Evolutionary conservation across 2,329 filamentous ascomycete species (phyloP).

Genomic region (Tolypocladium nubicola): DNA sequence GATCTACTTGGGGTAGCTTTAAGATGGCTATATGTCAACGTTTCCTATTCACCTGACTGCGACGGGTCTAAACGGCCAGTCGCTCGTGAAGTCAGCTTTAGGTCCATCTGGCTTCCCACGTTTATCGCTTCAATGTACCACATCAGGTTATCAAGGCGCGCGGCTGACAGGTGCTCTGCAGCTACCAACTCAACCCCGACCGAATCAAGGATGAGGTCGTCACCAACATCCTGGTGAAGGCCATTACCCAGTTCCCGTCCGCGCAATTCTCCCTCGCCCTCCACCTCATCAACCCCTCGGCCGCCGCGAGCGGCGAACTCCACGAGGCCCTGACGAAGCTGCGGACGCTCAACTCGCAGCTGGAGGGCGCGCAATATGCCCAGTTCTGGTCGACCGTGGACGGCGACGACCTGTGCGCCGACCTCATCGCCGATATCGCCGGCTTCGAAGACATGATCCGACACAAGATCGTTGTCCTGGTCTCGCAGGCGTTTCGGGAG

Average conservation of each 20-base stretch:
- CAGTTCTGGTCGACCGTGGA: slow-evolving; percentile 90
- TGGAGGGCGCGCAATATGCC: slow-evolving; percentile 82
- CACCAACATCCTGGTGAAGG: slow-evolving; percentile 98
- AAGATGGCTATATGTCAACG: slow-evolving; percentile 77
- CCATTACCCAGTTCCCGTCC: slow-evolving; percentile 92
- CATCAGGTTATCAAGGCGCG: neutral
- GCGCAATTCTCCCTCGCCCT: slow-evolving; percentile 91
- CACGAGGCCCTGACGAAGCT: slow-evolving; percentile 88
- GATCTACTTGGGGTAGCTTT: slow-evolving; percentile 9
- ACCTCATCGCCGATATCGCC: slow-evolving; percentile 84
- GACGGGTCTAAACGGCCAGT: slow-evolving; percentile 30
- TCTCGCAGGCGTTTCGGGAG: slow-evolving; percentile 72
- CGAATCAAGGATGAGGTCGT: slow-evolving; percentile 93
- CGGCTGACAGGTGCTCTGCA: slow-evolving; percentile 25
- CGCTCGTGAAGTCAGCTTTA: slow-evolving; percentile 30
- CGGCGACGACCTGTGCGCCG: slow-evolving; percentile 89
- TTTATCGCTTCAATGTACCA: neutral
- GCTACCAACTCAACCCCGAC: slow-evolving; percentile 99
- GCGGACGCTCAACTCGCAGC: slow-evolving; percentile 70
- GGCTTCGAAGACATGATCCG: slow-evolving; percentile 94
- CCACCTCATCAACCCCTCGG: slow-evolving; percentile 81
- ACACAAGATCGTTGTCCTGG: slow-evolving; percentile 76
- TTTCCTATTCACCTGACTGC: slow-evolving; percentile 98
- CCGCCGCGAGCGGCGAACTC: slow-evolving; percentile 56
- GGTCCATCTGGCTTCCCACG: slow-evolving; percentile 56